Percentiles rank a stretch among this genome's conserved stretches.
Conservation (phyloP, 2,329 filamentous ascomycete species). For the Hirsutella rhossiliensis region DNA sequence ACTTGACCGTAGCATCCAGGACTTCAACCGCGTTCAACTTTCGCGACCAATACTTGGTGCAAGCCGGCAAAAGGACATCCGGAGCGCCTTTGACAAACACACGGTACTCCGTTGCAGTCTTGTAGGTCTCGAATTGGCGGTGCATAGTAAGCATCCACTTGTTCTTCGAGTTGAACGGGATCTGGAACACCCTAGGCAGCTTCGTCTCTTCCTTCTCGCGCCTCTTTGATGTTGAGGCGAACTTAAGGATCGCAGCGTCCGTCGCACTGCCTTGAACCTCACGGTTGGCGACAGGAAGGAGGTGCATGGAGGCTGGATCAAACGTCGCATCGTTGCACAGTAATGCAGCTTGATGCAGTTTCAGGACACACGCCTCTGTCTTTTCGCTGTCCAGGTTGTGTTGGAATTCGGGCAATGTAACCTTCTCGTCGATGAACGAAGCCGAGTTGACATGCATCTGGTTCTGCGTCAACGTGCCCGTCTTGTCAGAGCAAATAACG, state of each 20-base stretch:
- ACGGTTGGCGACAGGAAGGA: conserved; percentile 21
- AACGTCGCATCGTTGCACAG: conserved; percentile 32
- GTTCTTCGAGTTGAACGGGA: conserved; percentile 38
- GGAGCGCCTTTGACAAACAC: conserved; percentile 42
- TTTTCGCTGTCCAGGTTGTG: conserved; percentile 6
- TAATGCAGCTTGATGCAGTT: conserved; percentile 16
- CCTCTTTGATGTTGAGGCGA: conserved; percentile 16
- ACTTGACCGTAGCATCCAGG: conserved; percentile 19
- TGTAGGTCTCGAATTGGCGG: conserved; percentile 9
- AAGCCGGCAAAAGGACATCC: conserved; percentile 31
- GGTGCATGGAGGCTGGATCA: conserved; percentile 22
- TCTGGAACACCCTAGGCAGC: conserved; percentile 21
- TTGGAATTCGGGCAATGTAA: conserved; percentile 14
- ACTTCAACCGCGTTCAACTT: conserved; percentile 18
- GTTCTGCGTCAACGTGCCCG: conserved; percentile 29
- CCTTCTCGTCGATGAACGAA: conserved; percentile 21
- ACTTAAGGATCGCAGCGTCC: conserved; percentile 27
- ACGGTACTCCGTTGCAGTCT: conserved; percentile 16
- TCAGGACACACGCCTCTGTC: conserved; percentile 5
- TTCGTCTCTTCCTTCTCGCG: conserved; percentile 9
- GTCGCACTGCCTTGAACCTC: conserved; percentile 29
- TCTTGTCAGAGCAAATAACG: conserved; percentile 31
- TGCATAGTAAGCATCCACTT: conserved; percentile 36
- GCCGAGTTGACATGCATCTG: conserved; percentile 29
- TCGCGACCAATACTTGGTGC: conserved; percentile 22